These are phyloP conservation scores for Acmispon strigosus DNA, from an alignment of 306 rosid species.

Conservation along the genomic window DNA sequence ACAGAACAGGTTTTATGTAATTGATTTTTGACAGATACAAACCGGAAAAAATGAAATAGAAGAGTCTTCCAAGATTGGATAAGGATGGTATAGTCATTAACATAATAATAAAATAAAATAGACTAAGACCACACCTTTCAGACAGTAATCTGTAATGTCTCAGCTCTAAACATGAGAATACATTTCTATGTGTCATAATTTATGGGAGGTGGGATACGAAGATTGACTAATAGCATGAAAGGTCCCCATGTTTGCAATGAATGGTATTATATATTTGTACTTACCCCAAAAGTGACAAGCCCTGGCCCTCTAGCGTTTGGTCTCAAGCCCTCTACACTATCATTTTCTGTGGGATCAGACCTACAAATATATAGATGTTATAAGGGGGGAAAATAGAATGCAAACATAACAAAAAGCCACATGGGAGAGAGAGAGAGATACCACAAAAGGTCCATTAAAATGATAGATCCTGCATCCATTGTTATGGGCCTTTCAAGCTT, in stretches of 20 bases:
- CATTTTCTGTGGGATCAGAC: slow-evolving; percentile 99
- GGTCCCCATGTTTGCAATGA: not conserved
- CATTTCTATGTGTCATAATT: not conserved
- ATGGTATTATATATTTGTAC: slow-evolving; percentile 15
- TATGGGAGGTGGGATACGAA: not conserved
- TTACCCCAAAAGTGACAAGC: slow-evolving; percentile 97
- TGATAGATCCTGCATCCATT: slow-evolving; percentile 98
- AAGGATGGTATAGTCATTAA: not conserved
- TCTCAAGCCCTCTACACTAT: slow-evolving; percentile 96
- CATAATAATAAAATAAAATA: not conserved
- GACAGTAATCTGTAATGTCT: not conserved
- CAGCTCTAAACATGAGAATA: not conserved
- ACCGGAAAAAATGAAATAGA: not conserved
- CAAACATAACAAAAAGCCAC: not conserved
- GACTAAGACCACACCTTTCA: not conserved
- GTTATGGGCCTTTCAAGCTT: slow-evolving; percentile 98
- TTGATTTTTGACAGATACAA: not conserved
- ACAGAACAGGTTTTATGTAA: not conserved
- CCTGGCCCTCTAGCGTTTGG: slow-evolving; percentile 99
- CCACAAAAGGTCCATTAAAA: slow-evolving; percentile 97
- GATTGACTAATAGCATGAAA: slow-evolving; percentile 11
- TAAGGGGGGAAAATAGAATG: not conserved
- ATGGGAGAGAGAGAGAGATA: slow-evolving; percentile 15
- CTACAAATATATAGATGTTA: slow-evolving; percentile 37
- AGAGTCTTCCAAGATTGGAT: not conserved